Conservation (phyloP, 2,329 filamentous ascomycete species). For the Truncatella angustata region DNA sequence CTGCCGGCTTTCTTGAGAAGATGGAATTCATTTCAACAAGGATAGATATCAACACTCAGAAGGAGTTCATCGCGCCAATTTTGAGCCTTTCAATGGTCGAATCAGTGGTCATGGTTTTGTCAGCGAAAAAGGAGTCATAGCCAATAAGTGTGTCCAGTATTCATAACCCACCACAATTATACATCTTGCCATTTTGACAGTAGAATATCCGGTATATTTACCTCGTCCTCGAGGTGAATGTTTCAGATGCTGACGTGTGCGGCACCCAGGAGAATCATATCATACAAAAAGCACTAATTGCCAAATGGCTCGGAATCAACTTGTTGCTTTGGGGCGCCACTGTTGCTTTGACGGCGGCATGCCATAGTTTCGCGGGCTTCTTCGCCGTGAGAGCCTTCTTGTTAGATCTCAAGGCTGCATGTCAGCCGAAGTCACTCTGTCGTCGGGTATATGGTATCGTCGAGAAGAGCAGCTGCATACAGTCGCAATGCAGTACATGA, state of each 20-base stretch:
- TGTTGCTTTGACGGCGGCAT: constrained; percentile 60
- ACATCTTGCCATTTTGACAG: constrained; percentile 67
- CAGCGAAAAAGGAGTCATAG: too few species aligned
- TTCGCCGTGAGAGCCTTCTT: constrained; percentile 62
- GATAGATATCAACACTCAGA: too few species aligned
- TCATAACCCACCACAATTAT: constrained; percentile 73
- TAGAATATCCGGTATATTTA: constrained; percentile 59
- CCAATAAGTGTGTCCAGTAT: too few species aligned
- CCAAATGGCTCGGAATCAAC: constrained; percentile 63
- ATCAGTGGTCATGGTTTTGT: too few species aligned
- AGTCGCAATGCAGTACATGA: constrained; percentile 67
- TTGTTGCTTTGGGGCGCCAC: constrained; percentile 63
- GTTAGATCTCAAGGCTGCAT: constrained; percentile 68
- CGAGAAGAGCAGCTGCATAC: constrained; percentile 64
- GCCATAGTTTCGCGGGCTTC: constrained; percentile 57
- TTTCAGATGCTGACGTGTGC: not conserved
- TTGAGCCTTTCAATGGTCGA: too few species aligned
- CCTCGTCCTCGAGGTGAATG: not conserved
- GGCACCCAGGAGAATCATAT: constrained; percentile 37
- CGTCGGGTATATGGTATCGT: constrained; percentile 70
- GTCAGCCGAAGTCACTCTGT: constrained; percentile 65
- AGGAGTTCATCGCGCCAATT: too few species aligned
- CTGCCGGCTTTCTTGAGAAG: too few species aligned
- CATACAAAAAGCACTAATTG: constrained; percentile 62
- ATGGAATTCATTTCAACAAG: too few species aligned